Conservation (phyloP, 345 rosid species). For the Gossypium mustelinum region DNA sequence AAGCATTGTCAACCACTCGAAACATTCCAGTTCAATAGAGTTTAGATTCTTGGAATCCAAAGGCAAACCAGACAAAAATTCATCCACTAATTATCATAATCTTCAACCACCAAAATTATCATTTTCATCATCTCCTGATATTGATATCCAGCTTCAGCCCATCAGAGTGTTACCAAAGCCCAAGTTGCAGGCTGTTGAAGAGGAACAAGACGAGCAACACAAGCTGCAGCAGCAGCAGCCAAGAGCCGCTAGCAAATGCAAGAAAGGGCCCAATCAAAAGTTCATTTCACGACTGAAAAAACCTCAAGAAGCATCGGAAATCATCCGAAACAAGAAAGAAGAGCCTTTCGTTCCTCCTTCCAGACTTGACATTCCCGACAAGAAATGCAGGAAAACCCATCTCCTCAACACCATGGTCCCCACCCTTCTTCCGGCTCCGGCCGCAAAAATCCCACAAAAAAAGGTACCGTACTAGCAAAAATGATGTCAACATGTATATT, state of each 20-base stretch:
- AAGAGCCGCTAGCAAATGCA: slow-evolving; percentile 33
- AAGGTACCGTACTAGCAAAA: slow-evolving; percentile 34
- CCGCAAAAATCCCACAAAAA: slow-evolving; percentile 44
- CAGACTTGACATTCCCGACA: slow-evolving; percentile 44
- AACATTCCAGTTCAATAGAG: slow-evolving; percentile 49
- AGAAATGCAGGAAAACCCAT: slow-evolving; percentile 51
- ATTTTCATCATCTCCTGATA: not conserved
- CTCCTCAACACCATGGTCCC: slow-evolving; percentile 44
- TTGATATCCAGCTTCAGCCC: slow-evolving; percentile 10
- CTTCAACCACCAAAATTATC: slow-evolving; percentile 24
- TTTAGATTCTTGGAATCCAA: slow-evolving; percentile 37
- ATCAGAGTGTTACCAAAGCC: slow-evolving; percentile 25
- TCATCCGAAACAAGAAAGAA: slow-evolving; percentile 51
- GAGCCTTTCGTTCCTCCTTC: slow-evolving; percentile 58
- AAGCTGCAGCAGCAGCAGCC: slow-evolving; percentile 17
- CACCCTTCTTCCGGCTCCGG: slow-evolving; percentile 53
- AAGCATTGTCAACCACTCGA: slow-evolving; percentile 30
- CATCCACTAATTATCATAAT: slow-evolving; percentile 20
- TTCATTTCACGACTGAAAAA: slow-evolving; percentile 35
- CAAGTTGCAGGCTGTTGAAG: slow-evolving; percentile 17
- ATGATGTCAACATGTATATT: not conserved
- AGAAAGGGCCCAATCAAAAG: slow-evolving; percentile 29
- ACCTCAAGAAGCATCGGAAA: slow-evolving; percentile 41
- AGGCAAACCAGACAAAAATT: slow-evolving; percentile 21
- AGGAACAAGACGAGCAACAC: slow-evolving; percentile 15